Evolutionary conservation across 768 basidiomycete genomes (phyloP).

Genomic region (Crucibulum laeve): DNA sequence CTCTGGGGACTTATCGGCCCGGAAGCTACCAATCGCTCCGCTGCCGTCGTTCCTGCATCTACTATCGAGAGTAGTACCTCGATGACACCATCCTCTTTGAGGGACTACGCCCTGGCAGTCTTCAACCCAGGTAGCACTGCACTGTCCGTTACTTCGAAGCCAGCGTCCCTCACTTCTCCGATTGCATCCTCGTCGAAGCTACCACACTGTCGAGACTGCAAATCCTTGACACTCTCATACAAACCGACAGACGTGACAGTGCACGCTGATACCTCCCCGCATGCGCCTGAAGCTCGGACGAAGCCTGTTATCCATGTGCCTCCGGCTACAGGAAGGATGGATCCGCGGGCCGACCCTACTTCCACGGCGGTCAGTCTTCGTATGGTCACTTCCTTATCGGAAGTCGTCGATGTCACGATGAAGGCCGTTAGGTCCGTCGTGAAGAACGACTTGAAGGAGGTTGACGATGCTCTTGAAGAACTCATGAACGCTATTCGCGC

Average conservation of each 20-base stretch:
- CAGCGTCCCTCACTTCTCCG: constrained; percentile 16
- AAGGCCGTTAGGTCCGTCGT: constrained; percentile 39
- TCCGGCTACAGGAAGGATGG: constrained; percentile 11
- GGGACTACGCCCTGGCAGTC: constrained; percentile 49
- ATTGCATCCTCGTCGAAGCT: constrained; percentile 19
- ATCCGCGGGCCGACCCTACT: constrained; percentile 11
- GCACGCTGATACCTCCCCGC: constrained; percentile 14
- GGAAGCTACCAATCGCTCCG: constrained; percentile 33
- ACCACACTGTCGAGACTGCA: not conserved
- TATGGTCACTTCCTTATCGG: constrained; percentile 41
- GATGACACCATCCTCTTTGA: constrained; percentile 32
- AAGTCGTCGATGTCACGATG: constrained; percentile 41
- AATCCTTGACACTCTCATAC: constrained; percentile 4
- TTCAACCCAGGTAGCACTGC: constrained; percentile 46
- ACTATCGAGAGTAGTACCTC: constrained; percentile 22
- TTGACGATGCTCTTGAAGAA: constrained; percentile 56
- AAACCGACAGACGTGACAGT: constrained; percentile 18
- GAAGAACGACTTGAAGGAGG: constrained; percentile 49
- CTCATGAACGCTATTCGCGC: constrained; percentile 45
- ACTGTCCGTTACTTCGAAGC: constrained; percentile 22
- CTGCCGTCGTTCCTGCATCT: constrained; percentile 22
- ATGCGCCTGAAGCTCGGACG: constrained; percentile 19
- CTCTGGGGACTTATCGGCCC: constrained; percentile 40
- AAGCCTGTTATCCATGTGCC: constrained; percentile 24
- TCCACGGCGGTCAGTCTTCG: constrained; percentile 32